Evolutionary conservation across 2,329 filamentous ascomycete genomes (phyloP), one percentile per base, ranked within the genome.

Genomic region (Epichloe gansuensis): DNA sequence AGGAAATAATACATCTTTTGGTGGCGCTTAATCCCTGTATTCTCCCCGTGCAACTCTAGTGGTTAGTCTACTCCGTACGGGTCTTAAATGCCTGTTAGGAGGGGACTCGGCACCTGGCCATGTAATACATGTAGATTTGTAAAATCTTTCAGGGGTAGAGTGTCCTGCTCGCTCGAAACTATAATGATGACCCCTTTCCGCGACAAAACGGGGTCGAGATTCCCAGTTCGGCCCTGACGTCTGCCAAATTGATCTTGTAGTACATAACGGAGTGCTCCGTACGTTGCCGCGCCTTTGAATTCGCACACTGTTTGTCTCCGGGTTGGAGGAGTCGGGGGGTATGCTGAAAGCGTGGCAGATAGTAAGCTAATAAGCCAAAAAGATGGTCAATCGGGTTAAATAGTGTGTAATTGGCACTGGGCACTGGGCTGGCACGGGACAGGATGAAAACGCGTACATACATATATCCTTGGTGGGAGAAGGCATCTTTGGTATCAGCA

Each of bases 241-340:
- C 64, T 2, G 72, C 69, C 48, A 70, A 67, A 41, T 65, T 66
- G 46, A 78, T 64, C 53, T 72, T 67, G 65, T 78, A 81, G 62
- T 83, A 17, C 17, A 17, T 17, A 17, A 17, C 17, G 17, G 17
- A 17, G 17, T 17, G 2, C 17, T 17, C 17, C 17, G 17, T 17
- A 83, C 2, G 76, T 80, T 11, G 80, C 80, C 31, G 64, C 62
- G 42, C 80, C 80, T 63, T 82, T 83, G 76, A 77, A 83, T 63
- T 82, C 80, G 65, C 78, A 83, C 56, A 72, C 77, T 4, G 75
- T 68, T 21, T 56, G 61, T 23, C 71, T 71, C 2, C 67, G 62
- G 3, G 75, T 77, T 44, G 67, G 70, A 31, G n/a, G n/a, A n/a
- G n/a, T n/a, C n/a, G 63, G 82, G 63, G 4, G 72, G 68, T 12